Evolutionary conservation across 2,329 filamentous ascomycete species (phyloP), one percentile per base, ranked within the genome.

Genomic region (Biscogniauxia mediterranea): DNA sequence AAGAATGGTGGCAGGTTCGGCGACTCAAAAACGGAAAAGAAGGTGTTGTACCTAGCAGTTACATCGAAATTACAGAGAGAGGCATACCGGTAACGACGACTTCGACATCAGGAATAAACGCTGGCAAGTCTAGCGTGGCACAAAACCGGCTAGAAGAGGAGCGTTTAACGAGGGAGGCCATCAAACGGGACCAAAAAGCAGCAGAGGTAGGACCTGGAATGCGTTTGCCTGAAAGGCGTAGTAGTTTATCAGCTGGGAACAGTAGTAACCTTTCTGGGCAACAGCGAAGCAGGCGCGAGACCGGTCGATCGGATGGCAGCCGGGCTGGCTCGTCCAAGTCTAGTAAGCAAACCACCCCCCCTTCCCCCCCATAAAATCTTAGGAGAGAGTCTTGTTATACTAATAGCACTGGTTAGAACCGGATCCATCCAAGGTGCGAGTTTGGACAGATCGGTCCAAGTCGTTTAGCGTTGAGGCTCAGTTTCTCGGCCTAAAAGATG

Each of bases 1-100:
- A 97, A 61, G 95, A 99, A 74, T 99, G 95, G 95, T 98, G 95
- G 94, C 93, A 95, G 81, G 92, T 99, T 42, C 87, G 91, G 62
- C 87, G 93, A 42, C 73, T 97, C 65, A 96, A 93, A 79, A 98
- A 93, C 73, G 92, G 92, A 68, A 95, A 93, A 73, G 92, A 97
- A 78, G 95, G 95, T 49, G 95, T 99, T 25, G 93, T 99, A 8
- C 95, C 95, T 15, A 95, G 93, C 80, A 97, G 92, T 77, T 99
- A 98, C 72, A 89, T 99, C 69, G 94, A 99, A 75, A 81, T 97
- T 57, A 93, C 87, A 21, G 92, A 92, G 59, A 84, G 85, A 13
- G 76, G 89, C 23, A 75, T 83, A 8, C 77, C 83, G 4, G 78
- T 83, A 8, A 77, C 83, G 4, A 78, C 83, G 42, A 76, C 81